Conservation (phyloP, 805 yeast species). For the Candida suzukii region DNA sequence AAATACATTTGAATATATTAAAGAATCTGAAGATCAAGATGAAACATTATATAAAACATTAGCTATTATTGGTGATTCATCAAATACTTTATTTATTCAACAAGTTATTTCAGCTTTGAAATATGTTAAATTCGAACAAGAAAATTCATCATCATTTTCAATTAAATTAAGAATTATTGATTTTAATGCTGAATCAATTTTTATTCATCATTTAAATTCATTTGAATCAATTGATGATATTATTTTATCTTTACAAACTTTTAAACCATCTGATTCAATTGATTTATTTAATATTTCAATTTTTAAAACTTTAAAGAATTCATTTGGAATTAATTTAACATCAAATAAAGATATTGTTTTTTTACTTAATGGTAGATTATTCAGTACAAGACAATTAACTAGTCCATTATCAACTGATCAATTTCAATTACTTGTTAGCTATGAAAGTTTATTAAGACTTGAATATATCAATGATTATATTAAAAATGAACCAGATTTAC, state of each 20-base stretch:
- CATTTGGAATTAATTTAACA: constrained; percentile 2
- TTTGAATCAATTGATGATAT: constrained; percentile 2
- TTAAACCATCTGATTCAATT: not conserved
- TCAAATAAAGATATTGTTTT: constrained; percentile 26
- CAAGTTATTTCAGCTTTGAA: constrained; percentile 37
- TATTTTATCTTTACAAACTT: not conserved
- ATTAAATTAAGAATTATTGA: constrained; percentile 15
- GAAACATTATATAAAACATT: constrained; percentile 18
- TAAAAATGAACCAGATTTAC: constrained; percentile 1
- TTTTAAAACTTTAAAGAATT: not conserved
- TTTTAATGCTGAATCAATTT: not conserved
- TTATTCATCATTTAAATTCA: too few relatives aligned
- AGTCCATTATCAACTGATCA: constrained; percentile 16
- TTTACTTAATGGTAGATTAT: constrained; percentile 48
- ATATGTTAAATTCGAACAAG: constrained; percentile 1
- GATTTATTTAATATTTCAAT: not conserved
- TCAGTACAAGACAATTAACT: constrained; percentile 26
- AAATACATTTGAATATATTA: not conserved
- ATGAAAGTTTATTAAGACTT: constrained; percentile 43
- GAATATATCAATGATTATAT: constrained; percentile 5
- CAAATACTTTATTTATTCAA: constrained; percentile 25
- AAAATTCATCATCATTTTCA: constrained; percentile 2
- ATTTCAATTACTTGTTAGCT: constrained; percentile 32
- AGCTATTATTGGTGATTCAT: constrained; percentile 57
- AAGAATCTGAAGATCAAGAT: not conserved